phyloP scores from a whole-genome alignment of 768 basidiomycete species.

The Boletus rubropictus region DNA sequence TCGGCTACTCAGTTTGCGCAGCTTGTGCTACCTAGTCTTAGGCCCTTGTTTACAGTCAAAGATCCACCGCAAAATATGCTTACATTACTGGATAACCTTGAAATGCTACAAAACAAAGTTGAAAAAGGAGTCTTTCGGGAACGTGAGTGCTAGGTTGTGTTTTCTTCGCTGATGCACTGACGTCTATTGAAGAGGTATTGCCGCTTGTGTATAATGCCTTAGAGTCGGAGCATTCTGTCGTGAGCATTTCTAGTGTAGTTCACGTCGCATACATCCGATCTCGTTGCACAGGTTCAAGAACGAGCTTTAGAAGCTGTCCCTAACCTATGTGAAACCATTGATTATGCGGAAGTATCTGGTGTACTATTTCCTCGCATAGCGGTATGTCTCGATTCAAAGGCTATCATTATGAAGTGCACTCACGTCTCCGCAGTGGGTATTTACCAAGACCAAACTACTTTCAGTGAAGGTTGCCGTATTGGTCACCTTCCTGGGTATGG shows the following conservation, averaged over 20 bases:
- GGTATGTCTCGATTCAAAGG: conserved; percentile 40
- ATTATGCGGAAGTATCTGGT: conserved; percentile 91
- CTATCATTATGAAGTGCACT: conserved; percentile 3
- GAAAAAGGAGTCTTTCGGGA: conserved; percentile 82
- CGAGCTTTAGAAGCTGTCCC: conserved; percentile 81
- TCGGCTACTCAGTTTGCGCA: conserved; percentile 75
- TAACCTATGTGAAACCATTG: conserved; percentile 84
- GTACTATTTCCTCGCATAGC: conserved; percentile 89
- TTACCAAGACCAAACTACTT: conserved; percentile 85
- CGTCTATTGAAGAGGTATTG: conserved; percentile 66
- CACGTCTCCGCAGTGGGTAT: conserved; percentile 61
- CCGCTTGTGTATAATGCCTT: conserved; percentile 93
- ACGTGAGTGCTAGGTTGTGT: conserved; percentile 46
- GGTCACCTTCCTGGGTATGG: conserved; percentile 77
- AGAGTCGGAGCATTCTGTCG: conserved; percentile 88
- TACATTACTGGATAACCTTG: conserved; percentile 84
- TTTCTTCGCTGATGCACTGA: conserved; percentile 4
- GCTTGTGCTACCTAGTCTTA: conserved; percentile 79
- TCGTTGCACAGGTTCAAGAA: conserved; percentile 73
- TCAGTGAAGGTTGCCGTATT: conserved; percentile 89
- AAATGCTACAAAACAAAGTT: conserved; percentile 84
- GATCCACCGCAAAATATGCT: conserved; percentile 98
- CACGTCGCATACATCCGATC: conserved; percentile 1
- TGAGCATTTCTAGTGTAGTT: conserved; percentile 29
- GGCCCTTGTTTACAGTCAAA: conserved; percentile 83